Conservation (phyloP, 2,329 filamentous ascomycete genomes). For the Diaporthe amygdali region DNA sequence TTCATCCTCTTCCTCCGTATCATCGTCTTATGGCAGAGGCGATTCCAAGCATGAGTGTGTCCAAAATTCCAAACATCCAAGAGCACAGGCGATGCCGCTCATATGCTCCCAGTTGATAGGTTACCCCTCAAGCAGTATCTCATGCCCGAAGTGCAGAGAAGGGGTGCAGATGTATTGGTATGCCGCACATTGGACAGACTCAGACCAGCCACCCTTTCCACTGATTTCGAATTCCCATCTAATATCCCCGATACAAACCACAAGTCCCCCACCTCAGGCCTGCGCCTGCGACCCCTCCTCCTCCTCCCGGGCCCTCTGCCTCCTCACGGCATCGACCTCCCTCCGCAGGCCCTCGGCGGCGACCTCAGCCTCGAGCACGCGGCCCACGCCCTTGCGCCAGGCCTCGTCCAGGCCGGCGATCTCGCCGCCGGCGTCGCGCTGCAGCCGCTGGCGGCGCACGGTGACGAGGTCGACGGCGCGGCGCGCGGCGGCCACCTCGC, state of each 20-base stretch:
- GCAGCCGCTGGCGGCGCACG: slow-evolving; percentile 68
- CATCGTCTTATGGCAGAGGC: not conserved
- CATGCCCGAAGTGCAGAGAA: not conserved
- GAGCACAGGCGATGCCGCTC: too few relatives aligned
- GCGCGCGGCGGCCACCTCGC: slow-evolving; percentile 72
- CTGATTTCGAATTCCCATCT: not conserved
- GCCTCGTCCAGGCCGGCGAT: slow-evolving; percentile 71
- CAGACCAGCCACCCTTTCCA: not conserved
- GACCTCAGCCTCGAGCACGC: slow-evolving; percentile 84
- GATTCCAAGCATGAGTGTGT: too few relatives aligned
- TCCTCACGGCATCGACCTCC: slow-evolving; percentile 70
- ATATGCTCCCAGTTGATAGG: not conserved
- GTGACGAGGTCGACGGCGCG: slow-evolving; percentile 77
- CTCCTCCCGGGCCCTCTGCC: slow-evolving; percentile 35
- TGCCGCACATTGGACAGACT: not conserved
- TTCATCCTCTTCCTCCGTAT: not conserved
- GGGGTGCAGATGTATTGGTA: too few relatives aligned
- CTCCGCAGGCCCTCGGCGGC: slow-evolving; percentile 75
- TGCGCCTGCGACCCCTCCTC: not conserved
- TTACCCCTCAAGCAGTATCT: not conserved
- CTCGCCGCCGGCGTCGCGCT: slow-evolving; percentile 76
- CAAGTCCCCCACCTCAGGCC: not conserved
- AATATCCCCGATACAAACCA: not conserved
- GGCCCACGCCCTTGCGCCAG: slow-evolving; percentile 80
- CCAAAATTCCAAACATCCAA: too few relatives aligned